Evolutionary conservation across 371 early-diverging fungal genomes (phyloP), one percentile per base, ranked within the genome.

Genomic region (Apophysomyces variabilis): DNA sequence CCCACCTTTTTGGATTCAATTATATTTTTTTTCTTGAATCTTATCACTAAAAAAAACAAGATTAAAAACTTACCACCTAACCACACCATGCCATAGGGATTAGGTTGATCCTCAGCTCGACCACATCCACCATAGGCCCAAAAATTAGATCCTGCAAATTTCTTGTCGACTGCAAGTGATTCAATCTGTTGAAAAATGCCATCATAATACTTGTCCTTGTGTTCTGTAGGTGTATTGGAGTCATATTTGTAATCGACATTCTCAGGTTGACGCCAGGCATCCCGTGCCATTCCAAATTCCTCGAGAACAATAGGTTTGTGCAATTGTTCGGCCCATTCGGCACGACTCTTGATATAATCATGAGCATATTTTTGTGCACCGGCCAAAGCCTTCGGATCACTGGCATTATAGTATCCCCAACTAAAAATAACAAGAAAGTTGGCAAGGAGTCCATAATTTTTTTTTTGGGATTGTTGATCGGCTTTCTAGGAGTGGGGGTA

Each of bases 241-340:
- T 71, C 61, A 65, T 82, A 83, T 57, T 83, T 84, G 62, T 72
- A 74, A 4, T 21, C 58, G 32, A 12, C 56, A 38, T 76, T 70
- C 3, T 18, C 32, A 35, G 80, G 76, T 8, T 71, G 58, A 11
- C 66, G 64, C 73, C 75, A 81, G 12, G 77, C 82, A 57, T 87
- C 87, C 16, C 85, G 73, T 36, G 85, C 81, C 74, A 84, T 74
- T 38, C 88, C 88, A 71, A 80, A 87, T 67, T 87, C 88, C 69
- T 83, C 88, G 45, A 87, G 44, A 2, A 86, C 65, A 12, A 87
- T 65, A 0, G 88, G 88, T 62, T 87, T 87, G 0, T 71, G 57
- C 18, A 87, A 46, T 4, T 56, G 61, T 1, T 39, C 41, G 1
- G 85, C 71, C 86, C 87, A 87, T 41, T 74, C 62, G 14, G 70